A percentile compares a stretch with the other conserved stretches of the same genome.
Conservation (phyloP, 176 grass and related monocot genomes). For the Ananas comosus region DNA sequence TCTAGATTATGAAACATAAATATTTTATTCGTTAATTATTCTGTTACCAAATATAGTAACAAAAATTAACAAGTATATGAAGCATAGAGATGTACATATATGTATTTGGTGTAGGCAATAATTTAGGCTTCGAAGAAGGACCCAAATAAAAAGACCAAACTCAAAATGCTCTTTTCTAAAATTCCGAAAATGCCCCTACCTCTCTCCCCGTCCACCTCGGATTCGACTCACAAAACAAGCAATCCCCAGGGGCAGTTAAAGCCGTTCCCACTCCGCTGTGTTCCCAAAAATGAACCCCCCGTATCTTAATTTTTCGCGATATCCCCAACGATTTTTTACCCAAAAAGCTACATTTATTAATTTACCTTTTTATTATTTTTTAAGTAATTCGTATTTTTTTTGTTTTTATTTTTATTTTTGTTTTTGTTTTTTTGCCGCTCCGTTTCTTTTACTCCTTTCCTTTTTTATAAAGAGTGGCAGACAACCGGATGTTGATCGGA, state of each 20-base stretch:
- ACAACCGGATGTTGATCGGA: background rate
- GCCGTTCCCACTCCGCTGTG: background rate
- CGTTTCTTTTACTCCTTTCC: background rate
- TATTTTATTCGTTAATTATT: too few relatives aligned
- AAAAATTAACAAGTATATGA: too few relatives aligned
- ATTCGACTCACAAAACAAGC: background rate
- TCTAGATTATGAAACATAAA: too few relatives aligned
- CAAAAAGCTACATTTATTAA: background rate
- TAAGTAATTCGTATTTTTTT: background rate
- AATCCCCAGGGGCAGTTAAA: too few relatives aligned
- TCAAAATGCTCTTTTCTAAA: background rate
- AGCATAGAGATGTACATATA: background rate
- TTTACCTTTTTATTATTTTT: background rate
- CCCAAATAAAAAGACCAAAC: background rate
- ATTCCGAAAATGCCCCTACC: background rate
- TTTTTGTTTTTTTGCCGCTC: background rate
- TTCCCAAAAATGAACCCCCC: background rate
- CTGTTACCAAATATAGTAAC: too few relatives aligned
- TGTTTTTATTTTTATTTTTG: background rate
- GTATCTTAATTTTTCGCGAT: background rate
- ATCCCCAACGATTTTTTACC: background rate
- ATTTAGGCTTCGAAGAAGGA: background rate
- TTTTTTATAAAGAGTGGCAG: conserved; percentile 4
- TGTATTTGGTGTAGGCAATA: background rate
- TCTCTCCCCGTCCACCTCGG: background rate